Evolutionary conservation across 495 filamentous ascomycete genomes (phyloP).

Genomic region (Haplographium delicatum): DNA sequence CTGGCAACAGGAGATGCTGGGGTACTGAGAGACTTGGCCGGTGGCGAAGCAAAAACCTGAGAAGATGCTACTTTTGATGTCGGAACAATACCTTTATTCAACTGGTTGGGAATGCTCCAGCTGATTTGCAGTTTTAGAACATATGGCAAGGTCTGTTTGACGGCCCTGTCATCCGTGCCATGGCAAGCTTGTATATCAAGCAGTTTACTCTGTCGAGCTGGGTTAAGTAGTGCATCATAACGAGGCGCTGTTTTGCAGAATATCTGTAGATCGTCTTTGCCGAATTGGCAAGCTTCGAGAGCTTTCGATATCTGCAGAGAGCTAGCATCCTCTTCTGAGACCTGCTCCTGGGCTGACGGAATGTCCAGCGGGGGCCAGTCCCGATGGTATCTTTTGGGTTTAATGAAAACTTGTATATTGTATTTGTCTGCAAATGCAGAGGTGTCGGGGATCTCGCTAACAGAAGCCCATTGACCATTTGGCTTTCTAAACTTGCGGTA

Average conservation of each 20-base stretch:
- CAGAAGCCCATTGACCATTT: slow-evolving; percentile 3
- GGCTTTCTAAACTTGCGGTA: slow-evolving; percentile 34
- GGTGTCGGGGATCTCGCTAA: slow-evolving; percentile 18
- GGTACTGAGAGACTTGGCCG: not conserved
- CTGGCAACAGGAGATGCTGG: not conserved
- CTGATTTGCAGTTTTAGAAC: slow-evolving; percentile 5
- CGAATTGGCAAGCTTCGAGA: not conserved
- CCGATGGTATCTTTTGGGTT: slow-evolving; percentile 36
- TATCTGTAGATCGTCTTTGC: slow-evolving; percentile 8
- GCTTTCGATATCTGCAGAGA: slow-evolving; percentile 4
- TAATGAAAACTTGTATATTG: slow-evolving; percentile 39
- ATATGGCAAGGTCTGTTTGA: slow-evolving; percentile 5
- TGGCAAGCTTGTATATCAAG: not conserved
- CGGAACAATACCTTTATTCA: not conserved
- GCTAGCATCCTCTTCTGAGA: not conserved
- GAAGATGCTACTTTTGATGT: not conserved
- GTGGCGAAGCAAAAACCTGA: not conserved
- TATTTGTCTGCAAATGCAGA: slow-evolving; percentile 40
- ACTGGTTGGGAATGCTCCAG: slow-evolving; percentile 16
- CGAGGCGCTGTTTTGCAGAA: not conserved
- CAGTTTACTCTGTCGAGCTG: slow-evolving; percentile 2
- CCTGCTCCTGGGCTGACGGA: not conserved
- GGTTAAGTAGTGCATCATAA: slow-evolving; percentile 2
- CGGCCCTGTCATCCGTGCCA: not conserved
- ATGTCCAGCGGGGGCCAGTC: slow-evolving; percentile 41